phyloP scores from a whole-genome alignment of 345 rosid species.

The Eutrema japonicum region DNA sequence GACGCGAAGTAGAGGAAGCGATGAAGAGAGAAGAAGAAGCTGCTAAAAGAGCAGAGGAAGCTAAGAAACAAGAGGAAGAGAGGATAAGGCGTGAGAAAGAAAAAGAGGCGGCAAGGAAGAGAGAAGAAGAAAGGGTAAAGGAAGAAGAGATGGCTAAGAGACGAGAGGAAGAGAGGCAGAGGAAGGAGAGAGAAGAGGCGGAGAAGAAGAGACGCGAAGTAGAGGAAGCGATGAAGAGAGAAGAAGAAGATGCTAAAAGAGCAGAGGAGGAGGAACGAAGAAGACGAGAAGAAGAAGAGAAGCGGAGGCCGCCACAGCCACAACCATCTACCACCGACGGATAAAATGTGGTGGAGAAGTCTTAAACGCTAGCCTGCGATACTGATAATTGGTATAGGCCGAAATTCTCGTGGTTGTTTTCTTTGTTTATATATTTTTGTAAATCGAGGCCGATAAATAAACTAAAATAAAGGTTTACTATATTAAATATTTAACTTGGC shows the following conservation, averaged over 20 bases:
- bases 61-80: no score
- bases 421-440: not conserved
- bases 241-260: slow-evolving; percentile 15
- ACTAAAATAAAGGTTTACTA: not conserved
- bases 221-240: slow-evolving; percentile 11
- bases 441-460: slow-evolving; percentile 2
- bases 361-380: not conserved
- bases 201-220: not conserved
- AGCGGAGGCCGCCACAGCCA: slow-evolving; percentile 26
- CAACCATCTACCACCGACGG: not conserved
- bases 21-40: slow-evolving; percentile 7
- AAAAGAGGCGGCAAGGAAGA: not conserved
- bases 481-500: no score
- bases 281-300: slow-evolving; percentile 26
- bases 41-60: no score
- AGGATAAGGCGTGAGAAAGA: not conserved
- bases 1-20: not conserved
- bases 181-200: not conserved
- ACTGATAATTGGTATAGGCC: not conserved
- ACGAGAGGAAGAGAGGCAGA: not conserved
- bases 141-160: not conserved
- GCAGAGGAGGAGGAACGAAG: slow-evolving; percentile 33
- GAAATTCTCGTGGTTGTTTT: not conserved
- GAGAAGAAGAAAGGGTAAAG: slow-evolving; percentile 3
- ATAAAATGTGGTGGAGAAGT: not conserved